A percentile compares a stretch with the other conserved stretches of the same genome.
Evolutionary conservation across 1,139 yeast species (phyloP).

Genomic region (Nakaseomyces kungkrabaensis): DNA sequence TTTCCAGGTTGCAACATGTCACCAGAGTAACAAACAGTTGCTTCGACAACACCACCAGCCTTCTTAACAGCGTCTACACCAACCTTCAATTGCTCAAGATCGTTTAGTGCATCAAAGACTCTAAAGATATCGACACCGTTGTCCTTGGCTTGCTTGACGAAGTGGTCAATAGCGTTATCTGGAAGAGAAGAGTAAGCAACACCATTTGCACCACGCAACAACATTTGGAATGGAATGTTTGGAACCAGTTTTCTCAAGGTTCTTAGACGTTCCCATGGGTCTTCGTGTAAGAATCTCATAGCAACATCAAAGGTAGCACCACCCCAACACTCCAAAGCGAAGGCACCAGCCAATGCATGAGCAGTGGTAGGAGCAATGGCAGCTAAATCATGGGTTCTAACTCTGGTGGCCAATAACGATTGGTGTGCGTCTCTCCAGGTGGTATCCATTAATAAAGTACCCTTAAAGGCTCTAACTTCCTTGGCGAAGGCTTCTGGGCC

Average conservation of each 20-base stretch:
- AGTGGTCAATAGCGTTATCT: constrained; percentile 96
- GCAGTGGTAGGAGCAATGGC: constrained; percentile 94
- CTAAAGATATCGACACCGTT: constrained; percentile 96
- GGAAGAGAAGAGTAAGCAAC: constrained; percentile 96
- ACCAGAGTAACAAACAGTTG: constrained; percentile 97
- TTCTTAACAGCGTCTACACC: constrained; percentile 97
- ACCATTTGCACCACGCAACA: constrained; percentile 98
- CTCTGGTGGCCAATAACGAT: constrained; percentile 91
- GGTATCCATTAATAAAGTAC: constrained; percentile 91
- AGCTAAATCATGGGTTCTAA: constrained; percentile 82
- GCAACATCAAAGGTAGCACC: constrained; percentile 99
- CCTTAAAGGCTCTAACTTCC: constrained; percentile 74
- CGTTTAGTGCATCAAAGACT: constrained; percentile 95
- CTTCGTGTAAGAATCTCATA: constrained; percentile 96
- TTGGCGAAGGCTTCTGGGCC: constrained; percentile 88
- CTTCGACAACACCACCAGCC: constrained; percentile 98
- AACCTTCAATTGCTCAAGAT: constrained; percentile 88
- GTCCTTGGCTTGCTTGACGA: constrained; percentile 86
- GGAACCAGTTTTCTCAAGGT: constrained; percentile 84
- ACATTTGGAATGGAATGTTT: constrained; percentile 98
- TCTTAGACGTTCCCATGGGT: constrained; percentile 96
- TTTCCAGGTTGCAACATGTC: constrained; percentile 93
- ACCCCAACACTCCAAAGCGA: constrained; percentile 99
- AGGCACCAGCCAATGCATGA: constrained; percentile 80
- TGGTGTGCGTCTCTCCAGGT: constrained; percentile 99